Base-by-base conservation (phyloP, 2,329 filamentous ascomycete genomes). In the Plenodomus tracheiphilus region DNA sequence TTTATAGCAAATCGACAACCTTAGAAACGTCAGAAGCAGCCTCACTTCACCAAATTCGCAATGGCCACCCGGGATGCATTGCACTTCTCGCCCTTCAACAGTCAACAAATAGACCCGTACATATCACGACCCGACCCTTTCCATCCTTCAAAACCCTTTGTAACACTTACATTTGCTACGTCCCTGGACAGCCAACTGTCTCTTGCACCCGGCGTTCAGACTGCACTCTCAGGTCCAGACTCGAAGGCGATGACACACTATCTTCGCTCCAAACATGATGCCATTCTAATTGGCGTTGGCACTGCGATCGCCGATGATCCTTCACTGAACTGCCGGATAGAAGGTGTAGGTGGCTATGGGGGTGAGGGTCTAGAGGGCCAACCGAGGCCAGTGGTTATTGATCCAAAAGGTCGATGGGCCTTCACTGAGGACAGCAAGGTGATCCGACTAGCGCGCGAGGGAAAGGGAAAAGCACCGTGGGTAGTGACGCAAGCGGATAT, bases 241-340 rank as follows among this genome's bases (percentile, higher is more conserved):
- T 90, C 90, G 32, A 96, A 96, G 73, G 83, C 89, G 44, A 95
- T 97, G 90, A 97, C 93, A 0, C 93, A 97, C 73, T 90, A 88
- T 69, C 82, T 97, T 21, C 89, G 93, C 62, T 86, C 86, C 11
- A 82, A 81, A 15, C 91, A 97, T 74, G 85, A 89, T 54, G 91
- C 89, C 34, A 96, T 97, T 59, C 79, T 95, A 19, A 79, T 97
- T 25, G 93, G 93, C 18, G 89, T 87, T 4, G 88, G 88, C 2
- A 97, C 93, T 1, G 89, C 91, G 7, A 77, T 90, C 20, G 87
- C 89, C 17, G 93, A 97, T 70, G 83, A 96, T 66, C 93, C 93
- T 2, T 85, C 85, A 2, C 77, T 97, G 44, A 97, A 96, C 70
- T 94, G 89, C 67, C 85, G 92, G 16, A 80, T 92, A 38, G 79